Conservation (phyloP, 73 alveolate species). For the Urostyla sp. region DNA sequence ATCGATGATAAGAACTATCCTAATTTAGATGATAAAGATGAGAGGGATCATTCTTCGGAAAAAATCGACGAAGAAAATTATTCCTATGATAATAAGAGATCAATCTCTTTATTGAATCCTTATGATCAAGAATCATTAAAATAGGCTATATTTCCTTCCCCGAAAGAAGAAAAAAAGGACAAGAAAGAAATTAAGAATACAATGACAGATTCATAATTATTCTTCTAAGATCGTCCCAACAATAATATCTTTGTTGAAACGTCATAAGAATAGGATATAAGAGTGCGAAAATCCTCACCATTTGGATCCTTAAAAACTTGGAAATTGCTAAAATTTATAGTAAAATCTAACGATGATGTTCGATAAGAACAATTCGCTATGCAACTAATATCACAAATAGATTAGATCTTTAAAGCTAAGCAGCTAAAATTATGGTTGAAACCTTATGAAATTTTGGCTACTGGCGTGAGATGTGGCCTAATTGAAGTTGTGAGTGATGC, state of each 20-base stretch:
- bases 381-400: constrained; percentile 80
- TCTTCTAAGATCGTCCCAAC: constrained; percentile 46
- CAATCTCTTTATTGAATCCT: constrained; percentile 35
- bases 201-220: neutral
- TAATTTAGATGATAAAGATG: neutral
- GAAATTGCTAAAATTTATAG: constrained; percentile 78
- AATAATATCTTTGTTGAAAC: constrained; percentile 76
- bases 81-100: constrained; percentile 28
- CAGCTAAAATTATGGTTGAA: constrained; percentile 74
- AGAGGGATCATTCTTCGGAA: neutral
- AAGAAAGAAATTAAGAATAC: neutral
- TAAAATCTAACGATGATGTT: constrained; percentile 89
- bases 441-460: constrained; percentile 89
- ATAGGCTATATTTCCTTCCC: no score
- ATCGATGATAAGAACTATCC: neutral
- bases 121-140: constrained; percentile 7
- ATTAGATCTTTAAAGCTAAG: constrained; percentile 77
- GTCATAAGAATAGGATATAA: constrained; percentile 73
- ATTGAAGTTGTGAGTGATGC: constrained; percentile 89
- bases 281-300: constrained; percentile 85
- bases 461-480: constrained; percentile 88
- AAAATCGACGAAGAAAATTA: neutral
- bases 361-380: constrained; percentile 94
- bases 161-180: constrained; percentile 14
- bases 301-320: constrained; percentile 88